Base-by-base conservation (phyloP, 345 rosid genomes). In the Aegle marmelos region DNA sequence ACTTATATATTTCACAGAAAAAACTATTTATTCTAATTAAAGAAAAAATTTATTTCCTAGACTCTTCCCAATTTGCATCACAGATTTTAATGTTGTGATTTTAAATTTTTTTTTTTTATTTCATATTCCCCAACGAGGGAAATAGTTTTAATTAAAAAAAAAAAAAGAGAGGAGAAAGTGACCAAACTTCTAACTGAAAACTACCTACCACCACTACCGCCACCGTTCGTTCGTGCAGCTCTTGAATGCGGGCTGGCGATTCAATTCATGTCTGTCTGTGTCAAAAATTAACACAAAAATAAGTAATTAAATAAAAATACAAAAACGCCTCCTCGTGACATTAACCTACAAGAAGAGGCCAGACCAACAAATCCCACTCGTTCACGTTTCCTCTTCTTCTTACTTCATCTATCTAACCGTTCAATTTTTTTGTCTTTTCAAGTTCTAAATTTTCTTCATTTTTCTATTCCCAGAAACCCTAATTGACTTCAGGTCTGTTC, bases 101-200 rank as follows among this genome's bases (percentile, higher is more conserved):
- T n/a, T n/a, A n/a, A n/a, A n/a, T n/a, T n/a, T n/a, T n/a, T 37
- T 37, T 37, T 37, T 9, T 9, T 0, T 33, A 39, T 39, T 39
- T 9, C 45, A 9, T 11, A 39, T 39, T 39, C 9, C 13, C 37
- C 45, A 37, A 37, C 0, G 41, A 37, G 41, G 41, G 45, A 39
- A 39, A 39, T 39, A 39, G 45, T 39, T 39, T 41, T 41, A 41
- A 41, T 41, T 41, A 9, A 0, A 27, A 30, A 6, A 70, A 61
- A 48, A 0, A 16, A 36, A 1, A 22, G 6, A 34, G 24, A 9
- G 17, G 59, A 56, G 80, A 79, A 66, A 74, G 53, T 33, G 65
- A 78, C 76, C 63, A 7, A 76, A 81, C 86, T 25, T 36, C 89
- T 81, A 87, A 86, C 88, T 48, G 82, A 78, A 68, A 84, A 83